Evolutionary conservation across 2,329 filamentous ascomycete species (phyloP).

Genomic region (Taxawa tesnikishii): DNA sequence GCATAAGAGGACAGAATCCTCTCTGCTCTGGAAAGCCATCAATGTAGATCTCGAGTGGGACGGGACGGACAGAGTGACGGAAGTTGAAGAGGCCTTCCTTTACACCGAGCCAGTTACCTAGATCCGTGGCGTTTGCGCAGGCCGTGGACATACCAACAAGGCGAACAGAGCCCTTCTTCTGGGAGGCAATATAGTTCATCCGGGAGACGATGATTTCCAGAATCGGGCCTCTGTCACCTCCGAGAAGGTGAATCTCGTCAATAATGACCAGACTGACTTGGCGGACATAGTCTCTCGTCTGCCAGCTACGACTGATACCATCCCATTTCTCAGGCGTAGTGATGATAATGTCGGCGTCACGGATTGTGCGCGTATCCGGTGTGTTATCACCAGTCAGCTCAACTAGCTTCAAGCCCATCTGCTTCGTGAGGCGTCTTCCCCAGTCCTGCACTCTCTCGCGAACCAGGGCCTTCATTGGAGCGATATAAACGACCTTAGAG

Average conservation of each 20-base stretch:
- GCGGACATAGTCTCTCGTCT: slow-evolving; percentile 89
- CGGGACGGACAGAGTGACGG: slow-evolving; percentile 88
- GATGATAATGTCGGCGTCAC: slow-evolving; percentile 93
- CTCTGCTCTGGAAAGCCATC: slow-evolving; percentile 92
- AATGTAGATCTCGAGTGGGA: slow-evolving; percentile 91
- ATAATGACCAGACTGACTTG: slow-evolving; percentile 96
- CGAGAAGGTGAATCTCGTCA: slow-evolving; percentile 95
- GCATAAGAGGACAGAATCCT: slow-evolving; percentile 95
- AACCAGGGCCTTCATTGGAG: slow-evolving; percentile 97
- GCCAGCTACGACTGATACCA: slow-evolving; percentile 97
- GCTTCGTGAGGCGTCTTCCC: slow-evolving; percentile 66
- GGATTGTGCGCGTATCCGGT: slow-evolving; percentile 87
- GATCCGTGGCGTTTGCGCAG: slow-evolving; percentile 86
- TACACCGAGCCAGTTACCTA: slow-evolving; percentile 94
- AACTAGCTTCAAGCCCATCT: slow-evolving; percentile 80
- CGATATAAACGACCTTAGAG: slow-evolving; percentile 97
- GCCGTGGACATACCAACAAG: slow-evolving; percentile 98
- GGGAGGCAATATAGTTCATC: slow-evolving; percentile 98
- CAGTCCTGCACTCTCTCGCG: slow-evolving; percentile 94
- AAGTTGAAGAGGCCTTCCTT: slow-evolving; percentile 96
- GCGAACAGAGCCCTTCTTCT: slow-evolving; percentile 78
- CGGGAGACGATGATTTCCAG: slow-evolving; percentile 85
- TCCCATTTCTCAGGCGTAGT: slow-evolving; percentile 99
- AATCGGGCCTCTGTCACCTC: slow-evolving; percentile 92
- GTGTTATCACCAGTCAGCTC: slow-evolving; percentile 98